Evolutionary conservation across 2,329 filamentous ascomycete genomes (phyloP).

Genomic region (Trichophyton mentagrophytes): DNA sequence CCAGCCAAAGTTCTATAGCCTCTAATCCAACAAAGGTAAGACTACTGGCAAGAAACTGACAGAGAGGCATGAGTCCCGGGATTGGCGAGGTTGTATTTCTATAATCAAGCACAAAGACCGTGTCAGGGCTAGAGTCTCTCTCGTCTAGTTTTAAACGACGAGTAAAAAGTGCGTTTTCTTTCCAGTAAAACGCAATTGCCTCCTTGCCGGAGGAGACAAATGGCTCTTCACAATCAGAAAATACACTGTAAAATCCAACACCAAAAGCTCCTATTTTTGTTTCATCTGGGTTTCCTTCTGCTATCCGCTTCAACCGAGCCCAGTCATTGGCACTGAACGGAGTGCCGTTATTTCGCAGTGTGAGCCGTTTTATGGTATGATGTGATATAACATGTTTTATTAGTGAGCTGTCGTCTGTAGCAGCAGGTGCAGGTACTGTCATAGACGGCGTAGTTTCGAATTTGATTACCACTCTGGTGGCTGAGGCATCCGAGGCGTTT

Average conservation of each 20-base stretch:
- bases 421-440: constrained; percentile 54
- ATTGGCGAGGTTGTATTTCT: constrained; percentile 76
- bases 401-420: constrained; percentile 54
- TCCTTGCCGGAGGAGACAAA: constrained; percentile 87
- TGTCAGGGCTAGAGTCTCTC: constrained; percentile 55
- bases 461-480: constrained; percentile 75
- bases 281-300: constrained; percentile 97
- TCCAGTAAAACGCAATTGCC: constrained; percentile 99
- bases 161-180: constrained; percentile 93
- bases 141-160: constrained; percentile 64
- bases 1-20: constrained; percentile 77
- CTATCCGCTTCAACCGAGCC: constrained; percentile 85
- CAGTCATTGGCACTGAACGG: constrained; percentile 85
- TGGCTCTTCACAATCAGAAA: constrained; percentile 93
- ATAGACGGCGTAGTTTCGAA: constrained; percentile 84
- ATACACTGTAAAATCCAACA: constrained; percentile 97
- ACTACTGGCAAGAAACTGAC: constrained; percentile 88
- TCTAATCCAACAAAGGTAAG: constrained; percentile 88
- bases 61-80: constrained; percentile 71
- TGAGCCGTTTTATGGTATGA: constrained; percentile 73
- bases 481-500: constrained; percentile 94
- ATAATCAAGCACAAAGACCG: constrained; percentile 91
- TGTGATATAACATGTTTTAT: constrained; percentile 74
- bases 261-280: constrained; percentile 98
- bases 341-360: constrained; percentile 85